These are phyloP conservation scores for Ramaria rubella DNA, from an alignment of 768 basidiomycete genomes.

Conservation along the genomic window DNA sequence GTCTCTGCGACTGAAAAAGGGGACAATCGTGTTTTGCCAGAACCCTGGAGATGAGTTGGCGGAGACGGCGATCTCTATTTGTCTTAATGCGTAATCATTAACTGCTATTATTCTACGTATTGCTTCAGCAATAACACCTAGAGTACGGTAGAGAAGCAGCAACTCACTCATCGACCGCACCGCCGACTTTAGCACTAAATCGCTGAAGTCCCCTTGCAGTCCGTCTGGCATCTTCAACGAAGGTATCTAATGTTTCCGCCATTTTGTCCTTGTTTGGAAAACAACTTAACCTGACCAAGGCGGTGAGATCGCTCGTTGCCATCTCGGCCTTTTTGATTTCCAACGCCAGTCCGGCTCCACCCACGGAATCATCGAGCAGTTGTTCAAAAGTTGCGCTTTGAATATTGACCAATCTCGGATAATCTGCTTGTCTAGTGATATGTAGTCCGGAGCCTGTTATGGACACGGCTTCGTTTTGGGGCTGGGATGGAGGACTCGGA, in stretches of 20 bases:
- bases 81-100: slow-evolving; percentile 61
- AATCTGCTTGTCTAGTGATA: slow-evolving; percentile 49
- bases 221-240: slow-evolving; percentile 55
- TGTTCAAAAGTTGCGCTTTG: slow-evolving; percentile 60
- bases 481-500: not conserved
- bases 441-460: not conserved
- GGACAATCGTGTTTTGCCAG: slow-evolving; percentile 18
- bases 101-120: slow-evolving; percentile 57
- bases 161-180: slow-evolving; percentile 61
- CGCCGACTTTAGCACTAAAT: slow-evolving; percentile 60
- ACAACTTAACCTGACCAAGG: slow-evolving; percentile 56
- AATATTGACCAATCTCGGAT: slow-evolving; percentile 50
- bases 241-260: slow-evolving; percentile 43
- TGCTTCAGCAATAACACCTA: not conserved
- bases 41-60: slow-evolving; percentile 23
- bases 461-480: not conserved
- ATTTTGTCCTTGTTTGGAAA: slow-evolving; percentile 38
- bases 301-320: slow-evolving; percentile 62
- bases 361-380: slow-evolving; percentile 51
- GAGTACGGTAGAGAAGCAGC: not conserved
- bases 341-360: slow-evolving; percentile 53
- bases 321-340: slow-evolving; percentile 73
- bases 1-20: slow-evolving; percentile 27
- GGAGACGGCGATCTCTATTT: slow-evolving; percentile 38
- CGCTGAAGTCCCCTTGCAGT: slow-evolving; percentile 54